Evolutionary conservation across 2,329 filamentous ascomycete species (phyloP), one percentile per base, ranked within the genome.

Genomic region (Trichoderma lentiforme): DNA sequence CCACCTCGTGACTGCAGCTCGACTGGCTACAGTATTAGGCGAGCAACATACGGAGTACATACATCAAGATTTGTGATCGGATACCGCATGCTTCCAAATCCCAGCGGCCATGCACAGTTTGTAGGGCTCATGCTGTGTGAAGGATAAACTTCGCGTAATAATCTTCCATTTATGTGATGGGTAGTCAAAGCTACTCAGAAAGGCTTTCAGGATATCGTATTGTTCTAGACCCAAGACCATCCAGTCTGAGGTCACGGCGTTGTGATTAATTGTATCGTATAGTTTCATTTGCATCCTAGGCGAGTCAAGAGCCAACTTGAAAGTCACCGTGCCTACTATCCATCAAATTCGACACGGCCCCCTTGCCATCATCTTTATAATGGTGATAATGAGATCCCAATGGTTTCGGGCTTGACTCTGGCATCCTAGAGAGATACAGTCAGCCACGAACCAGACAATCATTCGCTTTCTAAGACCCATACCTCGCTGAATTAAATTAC

Each of bases 401-500:
- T 30, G 21, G 14, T 18, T 34, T 63, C 36, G 47, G 26, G 43
- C 58, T 58, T 64, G 60, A 64, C 57, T 61, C 39, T 30, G 11
- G 64, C 18, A 72, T 32, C 47, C 71, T 72, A 66, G n/a, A 53
- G 51, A 70, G 57, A 26, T n/a, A 28, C 39, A 66, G 67, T 72
- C 56, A 72, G 71, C 56, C 43, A 56, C 39, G 26, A 36, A 30
- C 30, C 36, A 26, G 14, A 4, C 39, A 14, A 4, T 58, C n/a
- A 53, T 26, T 18, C 15, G 60, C 15, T 18, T 15, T 24, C 47
- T 34, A 8, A 53, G 18, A 62, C 24, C 3, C 70, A 63, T 73
- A 73, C 72, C 72, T 73, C 47, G 64, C 66, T 43, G 70, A 53
- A 56, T 51, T 28, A 30, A 51, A 53, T 64, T 66, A 64, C 51